A percentile compares a stretch with the other conserved stretches of the same genome.
Conservation (phyloP, 768 basidiomycete species). For the Collybiopsis luxurians region DNA sequence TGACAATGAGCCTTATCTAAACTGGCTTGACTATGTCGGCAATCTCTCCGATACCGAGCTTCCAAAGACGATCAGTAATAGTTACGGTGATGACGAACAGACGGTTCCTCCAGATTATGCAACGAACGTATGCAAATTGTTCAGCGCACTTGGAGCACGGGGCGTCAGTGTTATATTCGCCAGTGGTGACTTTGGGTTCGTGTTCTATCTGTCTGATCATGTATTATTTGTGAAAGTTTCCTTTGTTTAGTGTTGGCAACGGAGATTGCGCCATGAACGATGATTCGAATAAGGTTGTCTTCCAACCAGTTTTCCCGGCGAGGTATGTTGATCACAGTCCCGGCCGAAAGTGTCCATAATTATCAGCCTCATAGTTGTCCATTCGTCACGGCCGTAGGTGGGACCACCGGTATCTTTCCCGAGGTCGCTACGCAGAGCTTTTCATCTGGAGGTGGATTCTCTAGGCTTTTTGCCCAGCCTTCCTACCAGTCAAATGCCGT, state of each 20-base stretch:
- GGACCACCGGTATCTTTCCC: slow-evolving; percentile 11
- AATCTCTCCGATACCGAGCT: slow-evolving; percentile 9
- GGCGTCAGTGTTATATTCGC: slow-evolving; percentile 2
- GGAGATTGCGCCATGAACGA: slow-evolving; percentile 22
- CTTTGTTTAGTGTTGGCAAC: slow-evolving; percentile 25
- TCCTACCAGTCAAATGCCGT: slow-evolving; percentile 36
- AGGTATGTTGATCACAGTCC: not conserved
- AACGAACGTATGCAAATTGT: not conserved
- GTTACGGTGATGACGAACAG: slow-evolving; percentile 12
- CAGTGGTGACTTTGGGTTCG: slow-evolving; percentile 21
- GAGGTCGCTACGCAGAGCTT: slow-evolving; percentile 13
- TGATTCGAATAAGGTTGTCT: slow-evolving; percentile 17
- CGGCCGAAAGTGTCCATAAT: not conserved
- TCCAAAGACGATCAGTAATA: slow-evolving; percentile 35
- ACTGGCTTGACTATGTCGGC: not conserved
- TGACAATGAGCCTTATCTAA: slow-evolving; percentile 56
- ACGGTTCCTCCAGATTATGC: slow-evolving; percentile 1
- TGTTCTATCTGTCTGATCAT: not conserved
- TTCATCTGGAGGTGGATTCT: slow-evolving; percentile 37
- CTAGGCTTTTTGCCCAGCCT: slow-evolving; percentile 36
- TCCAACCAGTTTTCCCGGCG: not conserved
- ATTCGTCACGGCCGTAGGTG: slow-evolving; percentile 16
- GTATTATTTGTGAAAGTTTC: slow-evolving; percentile 28
- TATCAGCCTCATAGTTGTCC: not conserved
- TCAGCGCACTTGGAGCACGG: not conserved